These are phyloP conservation scores for Chaetomium fimeti DNA, from an alignment of 495 filamentous ascomycete genomes.

Conservation along the genomic window DNA sequence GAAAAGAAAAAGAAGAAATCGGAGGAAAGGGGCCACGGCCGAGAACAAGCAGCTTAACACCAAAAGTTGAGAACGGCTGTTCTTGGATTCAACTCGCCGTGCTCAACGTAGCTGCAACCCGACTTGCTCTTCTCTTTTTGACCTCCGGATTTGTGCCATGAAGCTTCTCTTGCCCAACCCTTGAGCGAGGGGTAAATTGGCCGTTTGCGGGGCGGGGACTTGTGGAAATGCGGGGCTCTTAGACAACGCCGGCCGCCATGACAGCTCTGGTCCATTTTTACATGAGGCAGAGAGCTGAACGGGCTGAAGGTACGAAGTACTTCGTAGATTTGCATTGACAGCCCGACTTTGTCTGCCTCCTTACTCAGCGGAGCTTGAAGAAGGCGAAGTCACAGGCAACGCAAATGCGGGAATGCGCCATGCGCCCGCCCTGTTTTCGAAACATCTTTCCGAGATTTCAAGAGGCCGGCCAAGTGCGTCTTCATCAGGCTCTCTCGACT, in stretches of 20 bases:
- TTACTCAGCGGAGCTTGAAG: constrained; percentile 4
- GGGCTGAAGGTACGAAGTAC: no score
- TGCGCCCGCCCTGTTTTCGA: neutral
- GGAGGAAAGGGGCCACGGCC: neutral
- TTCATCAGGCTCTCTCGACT: no score
- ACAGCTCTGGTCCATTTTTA: neutral
- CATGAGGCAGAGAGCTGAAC: neutral
- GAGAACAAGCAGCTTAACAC: neutral
- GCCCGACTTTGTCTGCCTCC: neutral
- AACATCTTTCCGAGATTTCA: neutral
- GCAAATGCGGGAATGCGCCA: no score
- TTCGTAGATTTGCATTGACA: neutral
- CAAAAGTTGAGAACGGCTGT: neutral
- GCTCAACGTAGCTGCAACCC: neutral
- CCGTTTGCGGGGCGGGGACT: neutral
- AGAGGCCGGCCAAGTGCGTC: no score
- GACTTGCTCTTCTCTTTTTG: constrained; percentile 1
- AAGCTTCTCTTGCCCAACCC: neutral
- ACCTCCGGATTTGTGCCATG: neutral
- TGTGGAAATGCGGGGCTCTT: neutral
- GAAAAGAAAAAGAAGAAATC: neutral
- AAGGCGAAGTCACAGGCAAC: no score
- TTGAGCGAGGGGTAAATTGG: constrained; percentile 10
- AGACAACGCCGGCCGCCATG: neutral
- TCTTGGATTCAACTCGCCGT: neutral